These are phyloP conservation scores for Lactifluus echinatus DNA, from an alignment of 768 basidiomycete genomes.

Conservation along the genomic window DNA sequence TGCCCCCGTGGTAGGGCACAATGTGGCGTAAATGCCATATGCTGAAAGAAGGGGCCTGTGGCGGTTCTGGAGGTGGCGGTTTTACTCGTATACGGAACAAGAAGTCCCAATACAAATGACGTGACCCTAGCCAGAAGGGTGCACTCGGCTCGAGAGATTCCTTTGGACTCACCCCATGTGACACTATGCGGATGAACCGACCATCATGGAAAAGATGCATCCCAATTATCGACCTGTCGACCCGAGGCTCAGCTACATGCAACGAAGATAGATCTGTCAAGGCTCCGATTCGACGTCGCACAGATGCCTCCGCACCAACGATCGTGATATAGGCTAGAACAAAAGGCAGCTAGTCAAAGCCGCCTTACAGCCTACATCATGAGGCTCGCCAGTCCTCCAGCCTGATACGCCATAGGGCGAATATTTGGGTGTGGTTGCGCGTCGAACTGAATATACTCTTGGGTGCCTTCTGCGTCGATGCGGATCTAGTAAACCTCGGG, in stretches of 20 bases:
- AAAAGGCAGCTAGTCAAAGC: neutral
- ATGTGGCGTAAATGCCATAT: neutral
- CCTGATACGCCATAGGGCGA: slow-evolving; percentile 88
- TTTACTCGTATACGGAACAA: neutral
- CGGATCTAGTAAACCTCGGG: slow-evolving; percentile 46
- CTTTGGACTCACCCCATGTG: neutral
- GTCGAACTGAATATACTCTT: slow-evolving; percentile 73
- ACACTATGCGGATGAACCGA: neutral
- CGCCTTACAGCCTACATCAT: slow-evolving; percentile 46
- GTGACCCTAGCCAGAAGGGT: neutral
- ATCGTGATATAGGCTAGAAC: neutral
- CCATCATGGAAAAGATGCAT: neutral
- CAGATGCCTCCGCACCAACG: neutral
- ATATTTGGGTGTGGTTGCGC: slow-evolving; percentile 83
- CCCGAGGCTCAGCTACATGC: neutral
- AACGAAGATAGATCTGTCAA: neutral
- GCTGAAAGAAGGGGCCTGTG: neutral
- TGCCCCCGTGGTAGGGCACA: neutral
- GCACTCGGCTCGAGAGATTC: neutral
- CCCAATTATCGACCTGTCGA: neutral
- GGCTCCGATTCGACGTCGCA: neutral
- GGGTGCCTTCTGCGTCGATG: slow-evolving; percentile 67
- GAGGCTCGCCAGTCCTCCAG: slow-evolving; percentile 54
- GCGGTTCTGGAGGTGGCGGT: neutral
- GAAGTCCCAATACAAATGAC: neutral